phyloP scores from a whole-genome alignment of 2,329 filamentous ascomycete genomes.

The Colletotrichum lupini region DNA sequence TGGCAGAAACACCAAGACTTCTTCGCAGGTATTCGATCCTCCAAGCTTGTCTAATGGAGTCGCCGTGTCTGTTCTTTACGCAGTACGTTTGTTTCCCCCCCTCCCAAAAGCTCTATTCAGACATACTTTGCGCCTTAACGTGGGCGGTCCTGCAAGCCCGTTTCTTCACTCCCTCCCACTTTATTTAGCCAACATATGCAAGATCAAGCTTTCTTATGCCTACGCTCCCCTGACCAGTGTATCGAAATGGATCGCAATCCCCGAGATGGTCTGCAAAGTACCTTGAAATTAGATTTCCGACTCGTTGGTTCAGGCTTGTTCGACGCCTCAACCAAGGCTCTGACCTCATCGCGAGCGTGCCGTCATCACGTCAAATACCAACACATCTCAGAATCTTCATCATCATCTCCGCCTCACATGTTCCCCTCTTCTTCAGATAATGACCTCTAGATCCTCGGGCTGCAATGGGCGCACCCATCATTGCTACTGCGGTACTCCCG shows the following conservation, averaged over 20 bases:
- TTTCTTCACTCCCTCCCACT: not conserved
- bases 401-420: not conserved
- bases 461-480: not conserved
- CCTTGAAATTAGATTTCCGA: not conserved
- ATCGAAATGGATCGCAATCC: not conserved
- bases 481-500: not conserved
- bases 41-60: not conserved
- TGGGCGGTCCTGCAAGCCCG: not conserved
- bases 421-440: not conserved
- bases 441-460: not conserved
- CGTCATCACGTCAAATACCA: not conserved
- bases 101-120: not conserved
- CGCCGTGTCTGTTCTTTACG: not conserved
- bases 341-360: not conserved
- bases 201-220: slow-evolving; percentile 15
- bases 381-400: not conserved
- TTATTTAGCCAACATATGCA: not conserved
- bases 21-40: not conserved
- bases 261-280: not conserved
- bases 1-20: slow-evolving; percentile 25
- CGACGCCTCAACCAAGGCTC: not conserved
- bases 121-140: not conserved
- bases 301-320: not conserved
- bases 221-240: not conserved
- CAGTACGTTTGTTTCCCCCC: not conserved